Percentiles rank a stretch among this genome's conserved stretches.
Conservation (phyloP, 192 early-diverging fungal species). For the Radiomyces spectabilis region DNA sequence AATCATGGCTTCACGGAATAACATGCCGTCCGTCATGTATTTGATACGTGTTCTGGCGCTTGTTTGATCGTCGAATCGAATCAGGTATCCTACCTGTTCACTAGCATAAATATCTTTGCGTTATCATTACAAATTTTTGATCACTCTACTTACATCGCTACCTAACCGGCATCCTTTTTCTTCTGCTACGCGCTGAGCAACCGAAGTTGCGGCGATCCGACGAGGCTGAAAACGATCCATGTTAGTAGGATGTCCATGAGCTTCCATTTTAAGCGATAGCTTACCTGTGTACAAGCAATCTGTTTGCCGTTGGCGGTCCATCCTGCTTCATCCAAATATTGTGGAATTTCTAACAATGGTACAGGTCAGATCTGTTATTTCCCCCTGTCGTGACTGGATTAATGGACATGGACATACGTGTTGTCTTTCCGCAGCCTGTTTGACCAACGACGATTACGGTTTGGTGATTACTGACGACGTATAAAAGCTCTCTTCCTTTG, state of each 20-base stretch:
- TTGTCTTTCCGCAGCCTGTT: constrained; percentile 79
- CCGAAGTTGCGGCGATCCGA: constrained; percentile 63
- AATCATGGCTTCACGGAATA: constrained; percentile 70
- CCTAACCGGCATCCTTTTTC: constrained; percentile 62
- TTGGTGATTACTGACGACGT: constrained; percentile 58
- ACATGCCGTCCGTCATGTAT: constrained; percentile 81
- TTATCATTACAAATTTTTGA: background rate
- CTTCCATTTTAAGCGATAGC: constrained; percentile 3
- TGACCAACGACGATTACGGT: constrained; percentile 69
- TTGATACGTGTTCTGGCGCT: constrained; percentile 54
- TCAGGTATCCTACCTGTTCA: constrained; percentile 76
- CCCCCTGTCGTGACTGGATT: too few relatives aligned
- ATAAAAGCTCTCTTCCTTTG: constrained; percentile 50
- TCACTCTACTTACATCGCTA: constrained; percentile 31
- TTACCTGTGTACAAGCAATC: constrained; percentile 71
- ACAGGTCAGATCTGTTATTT: too few relatives aligned
- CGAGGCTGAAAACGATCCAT: constrained; percentile 37
- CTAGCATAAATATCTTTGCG: background rate
- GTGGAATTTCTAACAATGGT: constrained; percentile 65
- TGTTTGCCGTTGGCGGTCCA: constrained; percentile 56
- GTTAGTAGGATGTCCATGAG: constrained; percentile 53
- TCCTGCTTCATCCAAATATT: constrained; percentile 69
- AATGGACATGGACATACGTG: constrained; percentile 58
- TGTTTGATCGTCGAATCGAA: constrained; percentile 63
- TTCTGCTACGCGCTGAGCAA: constrained; percentile 68